Base-by-base conservation (phyloP, 1,139 yeast genomes). In the Zygosaccharomyces pseudobailii region DNA sequence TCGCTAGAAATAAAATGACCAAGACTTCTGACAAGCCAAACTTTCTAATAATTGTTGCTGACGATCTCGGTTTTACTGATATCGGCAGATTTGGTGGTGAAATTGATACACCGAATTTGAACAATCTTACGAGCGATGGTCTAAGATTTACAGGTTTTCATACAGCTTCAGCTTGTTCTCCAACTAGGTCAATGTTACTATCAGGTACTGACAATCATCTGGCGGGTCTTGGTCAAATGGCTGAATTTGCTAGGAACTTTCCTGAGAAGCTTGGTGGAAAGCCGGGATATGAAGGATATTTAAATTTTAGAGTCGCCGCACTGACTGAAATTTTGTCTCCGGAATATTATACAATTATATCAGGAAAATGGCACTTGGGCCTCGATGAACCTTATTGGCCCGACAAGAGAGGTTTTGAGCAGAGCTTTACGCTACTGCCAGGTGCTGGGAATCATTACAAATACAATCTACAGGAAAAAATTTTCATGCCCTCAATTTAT, bases 81-180 rank as follows among this genome's bases (percentile, higher is more conserved):
- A 56, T 74, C n/a, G 63, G 74, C 22, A 70, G 80, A 4, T 79
- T 76, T 58, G 84, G 84, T 3, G 80, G 82, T 21, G 84, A 79
- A 58, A 79, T 79, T 40, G 63, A 68, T 39, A 79, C 84, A 1
- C 85, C 84, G 1, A 75, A 77, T 53, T 66, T 80, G 28, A 63
- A 72, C 27, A 67, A 59, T 42, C 59, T 80, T 25, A 79, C 81
- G 2, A 46, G 58, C 6, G 58, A 57, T 8, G 83, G 84, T 6
- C 58, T 71, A 13, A 62, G 79, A 35, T 71, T 79, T 52, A 77
- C 82, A 22, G 80, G 79, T 54, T 79, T 78, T 62, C 84, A 80
- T 51, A 76, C 84, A 3, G 84, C 85, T 3, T 74, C 84, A 1
- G 84, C 84, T 3, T 80, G 84, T 54, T 78, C 84, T 2, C 84